These are phyloP conservation scores for Phaeosphaeria sp. DNA, from an alignment of 2,329 filamentous ascomycete species.

Conservation along the genomic window DNA sequence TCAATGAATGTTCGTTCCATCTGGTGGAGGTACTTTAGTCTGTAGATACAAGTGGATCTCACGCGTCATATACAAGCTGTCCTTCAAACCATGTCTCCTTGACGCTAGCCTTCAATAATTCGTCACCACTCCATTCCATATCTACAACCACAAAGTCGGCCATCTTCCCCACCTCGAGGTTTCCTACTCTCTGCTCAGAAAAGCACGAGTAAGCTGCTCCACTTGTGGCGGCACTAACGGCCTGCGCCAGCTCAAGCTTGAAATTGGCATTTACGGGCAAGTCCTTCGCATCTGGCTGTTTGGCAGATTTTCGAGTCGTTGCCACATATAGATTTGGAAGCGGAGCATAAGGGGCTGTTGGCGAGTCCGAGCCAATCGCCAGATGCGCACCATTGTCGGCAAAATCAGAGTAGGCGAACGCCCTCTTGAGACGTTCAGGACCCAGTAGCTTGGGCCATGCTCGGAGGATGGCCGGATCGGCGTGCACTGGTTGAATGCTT, in stretches of 20 bases:
- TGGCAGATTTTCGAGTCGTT: conserved; percentile 62
- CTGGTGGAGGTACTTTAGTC: background rate
- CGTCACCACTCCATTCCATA: conserved; percentile 57
- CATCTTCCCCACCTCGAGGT: conserved; percentile 58
- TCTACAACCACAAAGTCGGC: conserved; percentile 66
- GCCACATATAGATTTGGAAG: conserved; percentile 66
- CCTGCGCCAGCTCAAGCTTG: conserved; percentile 60
- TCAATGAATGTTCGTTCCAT: no score
- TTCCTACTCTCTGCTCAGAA: conserved; percentile 61
- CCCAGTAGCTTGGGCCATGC: conserved; percentile 68
- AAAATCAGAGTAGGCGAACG: conserved; percentile 70
- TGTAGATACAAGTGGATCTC: background rate
- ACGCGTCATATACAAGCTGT: conserved; percentile 28
- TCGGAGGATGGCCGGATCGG: conserved; percentile 71
- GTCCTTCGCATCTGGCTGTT: conserved; percentile 52
- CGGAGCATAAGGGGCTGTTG: conserved; percentile 63
- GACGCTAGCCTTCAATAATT: conserved; percentile 56
- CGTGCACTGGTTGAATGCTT: conserved; percentile 91
- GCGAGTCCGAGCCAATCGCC: conserved; percentile 66
- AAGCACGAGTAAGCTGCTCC: conserved; percentile 67
- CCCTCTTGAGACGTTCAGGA: conserved; percentile 59
- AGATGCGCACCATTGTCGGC: conserved; percentile 60
- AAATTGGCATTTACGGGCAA: conserved; percentile 61
- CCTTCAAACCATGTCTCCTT: conserved; percentile 63
- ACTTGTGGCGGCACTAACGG: conserved; percentile 60